Conservation (phyloP, 2,329 filamentous ascomycete genomes). For the Diplodia intermedia region DNA sequence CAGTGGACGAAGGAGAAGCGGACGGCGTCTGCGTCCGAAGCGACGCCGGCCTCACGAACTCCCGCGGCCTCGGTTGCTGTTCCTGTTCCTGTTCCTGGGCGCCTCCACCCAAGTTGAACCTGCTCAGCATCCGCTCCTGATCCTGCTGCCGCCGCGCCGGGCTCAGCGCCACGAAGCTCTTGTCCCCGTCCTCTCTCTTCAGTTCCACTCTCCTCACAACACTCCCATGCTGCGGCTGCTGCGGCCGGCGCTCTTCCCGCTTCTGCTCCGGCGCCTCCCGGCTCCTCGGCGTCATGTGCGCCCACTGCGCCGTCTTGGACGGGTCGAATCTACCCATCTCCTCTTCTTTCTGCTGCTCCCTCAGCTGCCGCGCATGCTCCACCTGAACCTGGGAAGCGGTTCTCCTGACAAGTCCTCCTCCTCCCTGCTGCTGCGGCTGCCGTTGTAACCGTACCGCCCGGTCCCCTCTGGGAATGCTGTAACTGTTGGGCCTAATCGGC, state of each 20-base stretch:
- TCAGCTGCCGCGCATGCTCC: background rate
- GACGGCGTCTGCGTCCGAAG: background rate
- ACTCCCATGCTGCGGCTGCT: background rate
- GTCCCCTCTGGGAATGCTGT: too few species aligned
- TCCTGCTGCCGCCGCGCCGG: background rate
- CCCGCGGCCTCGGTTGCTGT: background rate
- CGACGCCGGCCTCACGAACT: background rate
- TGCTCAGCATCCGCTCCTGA: background rate
- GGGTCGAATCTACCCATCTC: slow-evolving; percentile 12
- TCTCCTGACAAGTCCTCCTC: background rate
- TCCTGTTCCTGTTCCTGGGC: background rate
- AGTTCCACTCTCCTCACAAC: background rate
- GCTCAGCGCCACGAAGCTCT: slow-evolving; percentile 10
- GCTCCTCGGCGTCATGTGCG: slow-evolving; percentile 12
- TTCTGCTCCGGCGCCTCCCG: background rate
- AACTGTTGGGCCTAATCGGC: background rate
- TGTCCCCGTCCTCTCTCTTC: background rate
- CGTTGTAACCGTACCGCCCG: background rate
- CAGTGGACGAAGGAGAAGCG: background rate
- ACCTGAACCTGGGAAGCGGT: background rate
- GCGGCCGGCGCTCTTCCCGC: background rate
- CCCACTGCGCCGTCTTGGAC: slow-evolving; percentile 4
- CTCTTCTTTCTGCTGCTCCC: background rate
- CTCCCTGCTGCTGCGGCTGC: background rate
- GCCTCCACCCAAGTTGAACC: background rate